Evolutionary conservation across 2,329 filamentous ascomycete genomes (phyloP), one percentile per base, ranked within the genome.

Genomic region (Fusarium torreyae): DNA sequence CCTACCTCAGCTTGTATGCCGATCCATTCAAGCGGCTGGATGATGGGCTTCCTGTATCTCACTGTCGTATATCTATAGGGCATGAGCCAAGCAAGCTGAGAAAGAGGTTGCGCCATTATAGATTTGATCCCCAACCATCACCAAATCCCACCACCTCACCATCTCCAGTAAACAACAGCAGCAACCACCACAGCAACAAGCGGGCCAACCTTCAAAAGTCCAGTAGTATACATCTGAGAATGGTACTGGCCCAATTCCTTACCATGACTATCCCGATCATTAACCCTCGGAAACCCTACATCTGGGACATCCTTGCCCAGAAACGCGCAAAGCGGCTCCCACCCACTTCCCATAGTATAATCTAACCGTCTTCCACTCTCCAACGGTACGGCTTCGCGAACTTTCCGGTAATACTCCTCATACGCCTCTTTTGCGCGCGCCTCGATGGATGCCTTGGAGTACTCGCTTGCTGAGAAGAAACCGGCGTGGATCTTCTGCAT

Each of bases 321-420:
- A n/a, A 67, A 67, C n/a, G 39, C 34, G 17, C 64, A 67, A 7
- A 67, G 38, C 0, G 63, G 57, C 14, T 39, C 39, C 64, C 63
- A 67, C 3, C 64, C 64, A 20, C 50, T 42, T 0, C 48, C 63
- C 5, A 67, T 24, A 2, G 28, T 45, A 20, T 67, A 67, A 1
- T 67, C 63, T 3, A 67, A 1, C 6, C 43, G 38, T 6, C 36
- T 18, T 2, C 58, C 46, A 2, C 54, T 63, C 5, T 66, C 40
- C 6, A 28, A 2, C 0, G 63, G 63, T 0, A 57, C 64, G 2
- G 51, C 48, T 2, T 58, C 34, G 7, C 63, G 63, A n/a, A 67
- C 22, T 1, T 42, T 57, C 0, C 39, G 31, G 1, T 67, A 67
- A 7, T 58, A 67, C 0, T 42, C 26, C 3, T 63, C 57, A 22